Conservation (phyloP, 1,284 basidiomycete genomes). For the Cryptococcus sp. region DNA sequence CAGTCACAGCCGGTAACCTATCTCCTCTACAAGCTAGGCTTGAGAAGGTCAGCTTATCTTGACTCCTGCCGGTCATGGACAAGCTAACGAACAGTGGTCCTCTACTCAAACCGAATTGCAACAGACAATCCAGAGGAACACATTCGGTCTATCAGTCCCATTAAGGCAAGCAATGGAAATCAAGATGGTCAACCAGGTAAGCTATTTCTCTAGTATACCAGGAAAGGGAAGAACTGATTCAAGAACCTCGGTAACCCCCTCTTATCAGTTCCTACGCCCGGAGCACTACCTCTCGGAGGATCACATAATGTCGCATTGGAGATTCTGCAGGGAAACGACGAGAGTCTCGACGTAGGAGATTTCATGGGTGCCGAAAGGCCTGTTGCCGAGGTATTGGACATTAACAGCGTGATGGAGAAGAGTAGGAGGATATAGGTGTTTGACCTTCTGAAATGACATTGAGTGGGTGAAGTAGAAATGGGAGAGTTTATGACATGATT, state of each 20-base stretch:
- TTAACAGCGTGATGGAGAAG: slow-evolving; percentile 40
- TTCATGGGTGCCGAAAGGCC: slow-evolving; percentile 54
- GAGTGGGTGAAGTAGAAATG: neutral
- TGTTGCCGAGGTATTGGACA: slow-evolving; percentile 36
- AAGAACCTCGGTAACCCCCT: slow-evolving; percentile 44
- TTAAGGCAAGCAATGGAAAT: slow-evolving; percentile 90
- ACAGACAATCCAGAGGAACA: slow-evolving; percentile 76
- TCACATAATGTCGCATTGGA: slow-evolving; percentile 75
- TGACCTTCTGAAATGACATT: neutral
- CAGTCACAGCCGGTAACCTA: slow-evolving; percentile 26
- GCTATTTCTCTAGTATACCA: too few relatives aligned
- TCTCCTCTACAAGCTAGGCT: slow-evolving; percentile 43
- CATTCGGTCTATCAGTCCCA: slow-evolving; percentile 82
- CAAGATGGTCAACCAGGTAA: slow-evolving; percentile 71
- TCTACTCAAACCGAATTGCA: slow-evolving; percentile 84
- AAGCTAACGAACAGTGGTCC: slow-evolving; percentile 67
- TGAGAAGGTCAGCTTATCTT: slow-evolving; percentile 37
- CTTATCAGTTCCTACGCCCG: slow-evolving; percentile 29
- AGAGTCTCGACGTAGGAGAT: slow-evolving; percentile 67
- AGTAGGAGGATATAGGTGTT: slow-evolving; percentile 35
- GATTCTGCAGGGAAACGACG: slow-evolving; percentile 85
- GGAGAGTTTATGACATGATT: neutral
- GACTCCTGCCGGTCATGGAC: neutral
- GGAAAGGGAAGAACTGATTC: neutral
- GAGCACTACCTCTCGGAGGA: slow-evolving; percentile 43